Conservation (phyloP, 1,284 basidiomycete species). For the Phaffia rhodozyma region DNA sequence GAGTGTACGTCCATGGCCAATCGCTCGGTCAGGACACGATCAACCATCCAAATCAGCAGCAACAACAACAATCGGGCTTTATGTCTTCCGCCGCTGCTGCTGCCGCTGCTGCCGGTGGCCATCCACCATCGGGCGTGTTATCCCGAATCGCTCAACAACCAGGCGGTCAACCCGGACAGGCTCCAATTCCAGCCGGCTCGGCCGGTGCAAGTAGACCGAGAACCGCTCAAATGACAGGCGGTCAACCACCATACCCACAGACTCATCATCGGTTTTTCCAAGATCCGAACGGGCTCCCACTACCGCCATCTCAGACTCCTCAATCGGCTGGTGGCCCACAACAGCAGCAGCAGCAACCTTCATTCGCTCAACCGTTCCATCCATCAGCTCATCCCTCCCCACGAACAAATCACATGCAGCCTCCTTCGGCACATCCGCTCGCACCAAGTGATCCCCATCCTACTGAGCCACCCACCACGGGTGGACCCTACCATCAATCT, state of each 20-base stretch:
- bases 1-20: constrained; percentile 4
- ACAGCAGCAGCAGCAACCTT: not conserved
- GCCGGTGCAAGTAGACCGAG: not conserved
- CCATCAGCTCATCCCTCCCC: not conserved
- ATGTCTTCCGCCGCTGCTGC: not conserved
- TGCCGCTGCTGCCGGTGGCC: not conserved
- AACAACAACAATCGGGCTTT: not conserved
- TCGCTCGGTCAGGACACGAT: not conserved
- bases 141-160: not conserved
- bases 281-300: not conserved
- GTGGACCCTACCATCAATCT: not conserved
- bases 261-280: not conserved
- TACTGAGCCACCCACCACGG: not conserved
- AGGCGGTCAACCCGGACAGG: not conserved
- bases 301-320: not conserved
- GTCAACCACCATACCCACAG: not conserved
- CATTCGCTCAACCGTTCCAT: not conserved
- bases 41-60: not conserved
- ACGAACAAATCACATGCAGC: not conserved
- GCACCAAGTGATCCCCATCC: not conserved
- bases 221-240: not conserved
- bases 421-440: not conserved
- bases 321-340: not conserved
- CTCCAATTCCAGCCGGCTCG: not conserved
- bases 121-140: no score